Conservation (phyloP, 176 grass and related monocot species). For the Oryza rufipogon region DNA sequence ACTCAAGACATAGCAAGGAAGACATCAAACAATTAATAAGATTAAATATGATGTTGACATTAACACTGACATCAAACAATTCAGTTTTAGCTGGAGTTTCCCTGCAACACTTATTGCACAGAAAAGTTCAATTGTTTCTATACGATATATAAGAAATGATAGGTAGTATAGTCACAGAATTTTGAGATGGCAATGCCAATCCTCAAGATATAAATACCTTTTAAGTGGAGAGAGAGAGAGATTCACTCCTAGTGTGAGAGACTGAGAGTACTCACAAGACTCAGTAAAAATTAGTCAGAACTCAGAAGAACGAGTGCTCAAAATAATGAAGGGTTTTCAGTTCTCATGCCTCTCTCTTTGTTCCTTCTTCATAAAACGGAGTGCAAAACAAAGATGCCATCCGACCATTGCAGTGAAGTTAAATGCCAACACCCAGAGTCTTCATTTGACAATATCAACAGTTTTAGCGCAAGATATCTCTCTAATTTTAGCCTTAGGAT, state of each 20-base stretch:
- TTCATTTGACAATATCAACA: neutral
- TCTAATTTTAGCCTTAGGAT: neutral
- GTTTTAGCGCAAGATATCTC: neutral
- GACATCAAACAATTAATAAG: neutral
- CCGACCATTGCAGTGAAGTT: slow-evolving; percentile 18
- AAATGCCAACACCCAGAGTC: neutral
- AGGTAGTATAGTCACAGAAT: neutral
- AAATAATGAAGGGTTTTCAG: neutral
- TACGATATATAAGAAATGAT: slow-evolving; percentile 9
- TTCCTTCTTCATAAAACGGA: neutral
- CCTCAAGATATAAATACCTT: slow-evolving; percentile 16
- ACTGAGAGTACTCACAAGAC: neutral
- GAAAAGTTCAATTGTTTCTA: neutral
- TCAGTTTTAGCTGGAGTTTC: neutral
- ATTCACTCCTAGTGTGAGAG: neutral
- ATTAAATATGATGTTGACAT: slow-evolving; percentile 22
- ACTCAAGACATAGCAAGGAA: neutral
- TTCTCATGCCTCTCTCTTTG: neutral
- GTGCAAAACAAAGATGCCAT: neutral
- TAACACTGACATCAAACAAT: neutral
- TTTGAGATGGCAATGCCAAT: neutral
- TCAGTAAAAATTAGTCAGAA: slow-evolving; percentile 42
- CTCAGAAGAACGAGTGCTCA: slow-evolving; percentile 9
- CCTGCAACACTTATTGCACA: neutral
- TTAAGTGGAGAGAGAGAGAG: neutral